A percentile compares a stretch with the other conserved stretches of the same genome.
These are phyloP conservation scores for Globisporangium takayamanum DNA, from an alignment of 352 stramenopile genomes.

Conservation along the genomic window DNA sequence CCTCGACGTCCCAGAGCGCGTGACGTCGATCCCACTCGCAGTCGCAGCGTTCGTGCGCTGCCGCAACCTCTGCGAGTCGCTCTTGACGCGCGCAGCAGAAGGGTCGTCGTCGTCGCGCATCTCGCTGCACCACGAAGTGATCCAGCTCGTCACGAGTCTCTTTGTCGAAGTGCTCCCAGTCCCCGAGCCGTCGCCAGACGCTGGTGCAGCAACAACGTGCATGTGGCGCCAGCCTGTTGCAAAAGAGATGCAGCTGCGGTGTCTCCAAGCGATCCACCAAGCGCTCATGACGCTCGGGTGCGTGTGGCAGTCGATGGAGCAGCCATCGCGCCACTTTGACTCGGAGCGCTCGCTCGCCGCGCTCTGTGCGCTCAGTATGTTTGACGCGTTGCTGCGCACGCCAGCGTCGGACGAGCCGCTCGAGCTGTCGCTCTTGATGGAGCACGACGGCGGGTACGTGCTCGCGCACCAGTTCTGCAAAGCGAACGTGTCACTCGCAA, in stretches of 20 bases:
- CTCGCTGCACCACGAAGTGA: slow-evolving; percentile 84
- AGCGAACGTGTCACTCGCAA: slow-evolving; percentile 73
- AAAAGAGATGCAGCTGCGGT: slow-evolving; percentile 79
- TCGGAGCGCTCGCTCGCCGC: slow-evolving; percentile 76
- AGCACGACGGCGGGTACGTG: slow-evolving; percentile 72
- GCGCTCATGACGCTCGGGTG: slow-evolving; percentile 74
- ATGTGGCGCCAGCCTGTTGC: slow-evolving; percentile 72
- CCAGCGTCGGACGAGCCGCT: slow-evolving; percentile 65
- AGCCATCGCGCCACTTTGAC: slow-evolving; percentile 81
- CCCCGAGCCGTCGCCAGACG: slow-evolving; percentile 28
- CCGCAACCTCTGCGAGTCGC: slow-evolving; percentile 62
- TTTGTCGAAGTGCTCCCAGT: slow-evolving; percentile 81
- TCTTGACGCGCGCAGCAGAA: slow-evolving; percentile 74
- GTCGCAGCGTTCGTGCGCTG: slow-evolving; percentile 80
- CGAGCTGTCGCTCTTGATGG: slow-evolving; percentile 79
- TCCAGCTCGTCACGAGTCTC: slow-evolving; percentile 76
- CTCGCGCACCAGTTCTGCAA: slow-evolving; percentile 83
- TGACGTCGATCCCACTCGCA: slow-evolving; percentile 67
- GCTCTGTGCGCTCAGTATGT: slow-evolving; percentile 74
- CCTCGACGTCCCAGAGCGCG: slow-evolving; percentile 75
- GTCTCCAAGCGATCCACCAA: slow-evolving; percentile 67
- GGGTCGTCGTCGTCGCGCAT: slow-evolving; percentile 88
- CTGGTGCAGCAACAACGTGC: slow-evolving; percentile 20
- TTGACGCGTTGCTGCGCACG: slow-evolving; percentile 75
- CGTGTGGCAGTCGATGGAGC: slow-evolving; percentile 87